Evolutionary conservation across 495 filamentous ascomycete species (phyloP).

Genomic region (Immersiella caudata): DNA sequence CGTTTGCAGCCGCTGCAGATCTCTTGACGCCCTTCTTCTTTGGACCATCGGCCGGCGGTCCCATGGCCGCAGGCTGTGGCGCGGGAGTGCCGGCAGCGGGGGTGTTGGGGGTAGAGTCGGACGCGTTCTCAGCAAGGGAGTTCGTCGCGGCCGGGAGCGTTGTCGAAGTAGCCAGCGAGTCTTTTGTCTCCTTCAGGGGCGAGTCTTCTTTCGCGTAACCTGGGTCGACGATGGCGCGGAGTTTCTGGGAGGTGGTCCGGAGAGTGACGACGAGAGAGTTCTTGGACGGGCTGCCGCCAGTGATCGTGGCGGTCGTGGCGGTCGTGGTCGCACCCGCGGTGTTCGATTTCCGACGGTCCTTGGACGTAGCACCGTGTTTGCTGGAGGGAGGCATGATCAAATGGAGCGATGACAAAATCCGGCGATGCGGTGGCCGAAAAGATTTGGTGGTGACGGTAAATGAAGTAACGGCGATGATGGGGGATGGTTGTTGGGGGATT

Average conservation of each 20-base stretch:
- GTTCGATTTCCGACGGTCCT: constrained; percentile 52
- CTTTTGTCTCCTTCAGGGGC: constrained; percentile 36
- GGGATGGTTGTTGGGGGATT: constrained; percentile 1
- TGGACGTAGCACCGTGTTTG: constrained; percentile 45
- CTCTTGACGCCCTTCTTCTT: constrained; percentile 63
- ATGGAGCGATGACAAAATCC: constrained; percentile 15
- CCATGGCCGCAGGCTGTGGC: constrained; percentile 49
- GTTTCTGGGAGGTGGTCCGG: constrained; percentile 40
- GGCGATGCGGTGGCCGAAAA: constrained; percentile 23
- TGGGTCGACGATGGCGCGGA: constrained; percentile 50
- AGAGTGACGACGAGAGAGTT: constrained; percentile 41
- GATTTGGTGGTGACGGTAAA: constrained; percentile 12
- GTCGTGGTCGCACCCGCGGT: constrained; percentile 21
- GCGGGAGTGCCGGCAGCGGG: constrained; percentile 49
- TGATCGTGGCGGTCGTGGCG: constrained; percentile 20
- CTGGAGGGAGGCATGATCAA: constrained; percentile 44
- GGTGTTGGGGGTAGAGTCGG: constrained; percentile 51
- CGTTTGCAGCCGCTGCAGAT: constrained; percentile 51
- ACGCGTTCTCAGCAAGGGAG: constrained; percentile 50
- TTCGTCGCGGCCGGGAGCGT: constrained; percentile 34
- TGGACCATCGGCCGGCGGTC: constrained; percentile 57
- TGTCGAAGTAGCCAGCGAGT: constrained; percentile 36
- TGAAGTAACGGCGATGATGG: constrained; percentile 11
- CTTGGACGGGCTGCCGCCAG: constrained; percentile 31
- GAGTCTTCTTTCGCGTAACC: constrained; percentile 47